phyloP scores from a whole-genome alignment of 495 filamentous ascomycete species.

The Penicillium silybi region DNA sequence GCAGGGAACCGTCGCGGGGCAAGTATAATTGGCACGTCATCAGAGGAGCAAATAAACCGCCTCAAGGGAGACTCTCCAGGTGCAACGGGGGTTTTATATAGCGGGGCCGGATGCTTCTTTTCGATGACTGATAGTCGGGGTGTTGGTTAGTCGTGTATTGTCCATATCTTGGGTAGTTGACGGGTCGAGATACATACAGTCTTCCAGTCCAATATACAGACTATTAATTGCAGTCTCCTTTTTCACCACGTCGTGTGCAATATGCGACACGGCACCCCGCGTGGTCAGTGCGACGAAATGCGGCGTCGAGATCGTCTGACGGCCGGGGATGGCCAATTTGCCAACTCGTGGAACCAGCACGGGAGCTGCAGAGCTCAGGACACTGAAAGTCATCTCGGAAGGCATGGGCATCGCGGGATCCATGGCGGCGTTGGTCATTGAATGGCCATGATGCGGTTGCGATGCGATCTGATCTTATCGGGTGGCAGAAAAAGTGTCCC shows the following conservation, averaged over 20 bases:
- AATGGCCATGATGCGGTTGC: conserved; percentile 6
- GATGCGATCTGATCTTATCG: conserved; percentile 19
- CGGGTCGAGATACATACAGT: conserved; percentile 61
- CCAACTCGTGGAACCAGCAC: conserved; percentile 55
- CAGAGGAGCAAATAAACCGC: conserved; percentile 62
- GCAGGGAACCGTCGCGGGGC: conserved; percentile 73
- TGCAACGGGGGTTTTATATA: conserved; percentile 43
- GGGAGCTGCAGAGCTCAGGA: conserved; percentile 22
- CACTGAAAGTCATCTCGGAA: conserved; percentile 29
- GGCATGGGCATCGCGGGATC: conserved; percentile 15
- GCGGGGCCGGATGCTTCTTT: conserved; percentile 44
- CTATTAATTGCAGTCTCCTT: conserved; percentile 61
- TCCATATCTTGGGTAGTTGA: background rate
- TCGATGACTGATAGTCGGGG: conserved; percentile 64
- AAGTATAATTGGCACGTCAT: conserved; percentile 64
- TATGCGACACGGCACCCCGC: conserved; percentile 77
- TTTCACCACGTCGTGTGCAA: conserved; percentile 77
- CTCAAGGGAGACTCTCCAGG: conserved; percentile 55
- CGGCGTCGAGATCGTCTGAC: conserved; percentile 68
- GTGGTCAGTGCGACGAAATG: conserved; percentile 76
- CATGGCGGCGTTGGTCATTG: conserved; percentile 26
- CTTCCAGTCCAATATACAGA: conserved; percentile 82
- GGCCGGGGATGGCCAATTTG: conserved; percentile 54
- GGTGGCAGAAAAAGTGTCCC: conserved; percentile 15
- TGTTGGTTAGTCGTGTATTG: background rate